Conservation (phyloP, 1,284 basidiomycete species). For the Pseudozyma pruni region DNA sequence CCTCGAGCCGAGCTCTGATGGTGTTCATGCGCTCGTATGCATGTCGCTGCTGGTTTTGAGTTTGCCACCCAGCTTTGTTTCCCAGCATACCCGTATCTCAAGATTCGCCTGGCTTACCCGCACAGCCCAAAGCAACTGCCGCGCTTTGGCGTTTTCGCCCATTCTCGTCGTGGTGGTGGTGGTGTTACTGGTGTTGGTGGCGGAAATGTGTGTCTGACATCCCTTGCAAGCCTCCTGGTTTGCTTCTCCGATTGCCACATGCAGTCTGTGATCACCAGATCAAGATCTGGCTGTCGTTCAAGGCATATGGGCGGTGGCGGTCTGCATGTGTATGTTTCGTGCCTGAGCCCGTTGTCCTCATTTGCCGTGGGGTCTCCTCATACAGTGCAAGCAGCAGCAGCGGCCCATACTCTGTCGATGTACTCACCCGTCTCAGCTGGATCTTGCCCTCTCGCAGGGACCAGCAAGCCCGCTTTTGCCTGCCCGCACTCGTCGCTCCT, state of each 20-base stretch:
- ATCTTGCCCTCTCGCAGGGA: too few relatives aligned
- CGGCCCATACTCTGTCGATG: too few relatives aligned
- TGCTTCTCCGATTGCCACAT: neutral
- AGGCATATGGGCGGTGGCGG: neutral
- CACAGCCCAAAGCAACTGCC: constrained; percentile 2
- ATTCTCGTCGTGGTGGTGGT: too few relatives aligned
- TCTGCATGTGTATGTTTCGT: constrained; percentile 16
- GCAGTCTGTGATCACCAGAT: constrained; percentile 13
- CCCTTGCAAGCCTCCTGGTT: constrained; percentile 3
- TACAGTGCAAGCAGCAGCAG: too few relatives aligned
- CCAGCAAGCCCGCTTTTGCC: too few relatives aligned
- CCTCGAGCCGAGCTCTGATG: constrained; percentile 12
- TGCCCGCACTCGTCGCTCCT: too few relatives aligned
- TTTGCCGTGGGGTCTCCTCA: constrained; percentile 8
- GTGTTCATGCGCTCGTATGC: constrained; percentile 10
- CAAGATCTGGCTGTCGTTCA: neutral
- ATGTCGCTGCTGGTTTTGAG: constrained; percentile 6
- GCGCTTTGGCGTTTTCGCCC: constrained; percentile 7
- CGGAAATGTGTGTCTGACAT: constrained; percentile 4
- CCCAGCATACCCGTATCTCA: constrained; percentile 1
- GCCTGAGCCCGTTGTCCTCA: constrained; percentile 5
- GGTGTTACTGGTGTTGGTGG: too few relatives aligned
- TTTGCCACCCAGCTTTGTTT: constrained; percentile 14
- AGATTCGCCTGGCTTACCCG: constrained; percentile 12
- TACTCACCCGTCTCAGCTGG: too few relatives aligned